These are phyloP conservation scores for Gnetum montanum DNA, from an alignment of 75 land plant genomes.

Conservation along the genomic window DNA sequence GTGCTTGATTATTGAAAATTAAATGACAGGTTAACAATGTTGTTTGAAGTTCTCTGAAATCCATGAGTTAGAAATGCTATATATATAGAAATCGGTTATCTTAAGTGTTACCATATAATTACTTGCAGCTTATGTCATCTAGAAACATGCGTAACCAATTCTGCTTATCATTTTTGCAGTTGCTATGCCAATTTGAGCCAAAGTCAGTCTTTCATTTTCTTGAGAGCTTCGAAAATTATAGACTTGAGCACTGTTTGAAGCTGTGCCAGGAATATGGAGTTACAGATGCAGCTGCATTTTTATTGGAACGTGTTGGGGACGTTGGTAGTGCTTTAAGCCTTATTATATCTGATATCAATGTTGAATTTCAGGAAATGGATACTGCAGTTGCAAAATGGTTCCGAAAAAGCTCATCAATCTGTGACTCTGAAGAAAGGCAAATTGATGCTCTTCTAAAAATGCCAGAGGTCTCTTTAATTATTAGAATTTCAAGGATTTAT, in stretches of 20 bases:
- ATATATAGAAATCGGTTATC: too few species aligned
- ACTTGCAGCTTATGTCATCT: too few species aligned
- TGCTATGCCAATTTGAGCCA: constrained; percentile 26
- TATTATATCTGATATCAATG: constrained; percentile 37
- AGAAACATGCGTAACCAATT: too few species aligned
- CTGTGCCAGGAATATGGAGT: constrained; percentile 30
- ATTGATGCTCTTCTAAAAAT: constrained; percentile 20
- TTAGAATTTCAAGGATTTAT: too few species aligned
- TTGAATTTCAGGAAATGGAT: constrained; percentile 46
- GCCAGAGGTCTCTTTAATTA: constrained; percentile 81
- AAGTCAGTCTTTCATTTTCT: constrained; percentile 48
- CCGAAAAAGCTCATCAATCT: constrained; percentile 7
- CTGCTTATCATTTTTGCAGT: constrained; percentile 27
- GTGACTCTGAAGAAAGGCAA: constrained; percentile 13
- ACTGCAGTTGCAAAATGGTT: constrained; percentile 26
- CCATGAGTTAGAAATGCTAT: too few species aligned
- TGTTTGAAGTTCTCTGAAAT: too few species aligned
- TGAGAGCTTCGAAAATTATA: constrained; percentile 37
- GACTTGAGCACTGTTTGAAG: constrained; percentile 30
- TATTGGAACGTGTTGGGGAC: constrained; percentile 27
- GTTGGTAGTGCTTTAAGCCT: constrained; percentile 29
- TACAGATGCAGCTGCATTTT: constrained; percentile 26
- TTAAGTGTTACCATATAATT: too few species aligned
- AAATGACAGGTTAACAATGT: too few species aligned
- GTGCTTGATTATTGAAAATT: too few species aligned